Evolutionary conservation across 495 filamentous ascomycete genomes (phyloP), one percentile per base, ranked within the genome.

Genomic region (Penicillium lividum): DNA sequence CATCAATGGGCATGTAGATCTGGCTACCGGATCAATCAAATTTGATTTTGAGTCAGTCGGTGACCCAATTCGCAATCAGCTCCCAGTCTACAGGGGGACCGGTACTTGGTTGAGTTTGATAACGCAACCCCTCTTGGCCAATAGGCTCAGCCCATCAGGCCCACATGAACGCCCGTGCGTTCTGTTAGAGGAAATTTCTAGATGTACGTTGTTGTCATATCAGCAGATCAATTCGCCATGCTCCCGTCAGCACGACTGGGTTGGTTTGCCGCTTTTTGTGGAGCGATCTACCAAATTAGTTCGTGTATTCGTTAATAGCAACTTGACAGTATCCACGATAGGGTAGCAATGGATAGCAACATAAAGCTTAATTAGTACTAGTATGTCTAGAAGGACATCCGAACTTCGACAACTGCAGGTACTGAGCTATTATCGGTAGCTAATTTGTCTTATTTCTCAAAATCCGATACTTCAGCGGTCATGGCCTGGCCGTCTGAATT

Each of bases 401-500:
- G 38, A 40, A 40, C 38, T 5, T 40, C 38, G 31, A 33, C 9
- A 40, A 7, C 27, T 7, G 28, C 10, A 33, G 48, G 48, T 29
- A 51, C 3, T 22, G 18, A 34, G 29, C 9, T 9, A 33, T n/a
- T 11, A 30, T 33, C 15, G 48, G 29, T 34, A 33, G 10, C 48
- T 6, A 7, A 11, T 5, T 29, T 13, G 45, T 47, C 15, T 28
- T 3, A 27, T 6, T 7, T 18, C 22, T 27, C 27, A 2, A 28
- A 7, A 4, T 56, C 53, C 28, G 18, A 28, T 1, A 48, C 33
- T 11, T 56, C 54, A 50, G 33, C 54, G 15, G 31, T 40, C 54
- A 57, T 57, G 22, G 31, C 34, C 47, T 57, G 55, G 7, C 47
- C 47, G 29, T 57, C 33, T 18, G 45, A 31, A 42, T 51, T 50